Conservation (phyloP, 148 eudicot species). For the Spergularia marina region DNA sequence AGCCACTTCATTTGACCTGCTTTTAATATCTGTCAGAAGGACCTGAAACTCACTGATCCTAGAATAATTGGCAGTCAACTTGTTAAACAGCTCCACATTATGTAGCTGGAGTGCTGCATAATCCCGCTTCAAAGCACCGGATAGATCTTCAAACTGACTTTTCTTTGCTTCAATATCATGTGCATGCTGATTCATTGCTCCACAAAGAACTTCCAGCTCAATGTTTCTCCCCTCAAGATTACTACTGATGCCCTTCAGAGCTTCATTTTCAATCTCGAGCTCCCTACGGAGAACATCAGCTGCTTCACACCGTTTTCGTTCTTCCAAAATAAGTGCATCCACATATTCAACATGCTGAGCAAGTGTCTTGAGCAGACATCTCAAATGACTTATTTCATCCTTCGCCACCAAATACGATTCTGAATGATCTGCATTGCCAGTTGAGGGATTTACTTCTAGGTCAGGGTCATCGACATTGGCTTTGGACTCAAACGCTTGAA, state of each 20-base stretch:
- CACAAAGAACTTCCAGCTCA: conserved; percentile 66
- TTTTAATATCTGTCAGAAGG: conserved; percentile 47
- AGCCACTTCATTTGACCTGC: conserved; percentile 40
- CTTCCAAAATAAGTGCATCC: conserved; percentile 39
- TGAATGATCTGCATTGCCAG: conserved; percentile 35
- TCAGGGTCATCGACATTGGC: conserved; percentile 45
- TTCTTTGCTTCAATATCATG: conserved; percentile 48
- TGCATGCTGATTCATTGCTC: conserved; percentile 51
- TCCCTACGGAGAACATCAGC: conserved; percentile 38
- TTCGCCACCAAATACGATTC: conserved; percentile 43
- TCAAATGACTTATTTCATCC: conserved; percentile 38
- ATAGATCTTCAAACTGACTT: conserved; percentile 42
- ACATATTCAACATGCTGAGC: conserved; percentile 45
- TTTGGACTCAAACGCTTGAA: conserved; percentile 89
- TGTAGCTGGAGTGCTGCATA: conserved; percentile 33
- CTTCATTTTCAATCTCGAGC: conserved; percentile 48
- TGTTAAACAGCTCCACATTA: conserved; percentile 43
- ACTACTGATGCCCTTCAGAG: conserved; percentile 42
- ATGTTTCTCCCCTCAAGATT: conserved; percentile 53
- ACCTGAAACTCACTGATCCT: conserved; percentile 44
- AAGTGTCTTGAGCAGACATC: conserved; percentile 45
- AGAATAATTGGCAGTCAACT: conserved; percentile 42
- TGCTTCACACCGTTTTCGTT: conserved; percentile 34
- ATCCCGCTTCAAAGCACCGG: conserved; percentile 42
- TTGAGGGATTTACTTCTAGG: conserved; percentile 29